These are phyloP conservation scores for Capsicum chinense DNA, from an alignment of 257 asterid species.

Conservation along the genomic window DNA sequence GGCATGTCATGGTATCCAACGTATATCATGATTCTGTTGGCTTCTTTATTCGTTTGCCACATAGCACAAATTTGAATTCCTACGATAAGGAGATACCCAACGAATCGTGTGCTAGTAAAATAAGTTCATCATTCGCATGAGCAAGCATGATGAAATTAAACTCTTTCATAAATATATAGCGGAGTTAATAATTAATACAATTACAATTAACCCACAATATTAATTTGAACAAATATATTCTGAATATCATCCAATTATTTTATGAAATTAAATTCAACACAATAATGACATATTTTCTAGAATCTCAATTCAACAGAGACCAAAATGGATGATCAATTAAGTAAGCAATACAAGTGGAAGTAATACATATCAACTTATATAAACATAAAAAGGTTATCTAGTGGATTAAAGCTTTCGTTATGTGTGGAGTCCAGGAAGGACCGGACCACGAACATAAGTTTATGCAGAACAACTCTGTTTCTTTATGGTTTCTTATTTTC, in stretches of 20 bases:
- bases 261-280: not conserved
- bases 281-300: not conserved
- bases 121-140: not conserved
- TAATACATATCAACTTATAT: not conserved
- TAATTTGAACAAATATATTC: not conserved
- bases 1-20: no score
- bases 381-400: not conserved
- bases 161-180: no score
- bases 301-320: not conserved
- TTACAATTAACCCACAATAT: no score
- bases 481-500: not conserved
- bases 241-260: not conserved
- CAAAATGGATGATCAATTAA: not conserved
- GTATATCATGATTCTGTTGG: no score
- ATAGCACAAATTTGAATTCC: not conserved
- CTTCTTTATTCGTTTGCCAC: not conserved
- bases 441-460: not conserved
- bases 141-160: not conserved
- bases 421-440: no score
- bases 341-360: constrained; percentile 8
- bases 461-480: not conserved
- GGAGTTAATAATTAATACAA: no score
- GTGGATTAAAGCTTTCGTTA: no score
- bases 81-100: not conserved
- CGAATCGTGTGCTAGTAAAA: not conserved